phyloP scores from a whole-genome alignment of 2,329 filamentous ascomycete genomes.

The Trichoderma afroharzianum region DNA sequence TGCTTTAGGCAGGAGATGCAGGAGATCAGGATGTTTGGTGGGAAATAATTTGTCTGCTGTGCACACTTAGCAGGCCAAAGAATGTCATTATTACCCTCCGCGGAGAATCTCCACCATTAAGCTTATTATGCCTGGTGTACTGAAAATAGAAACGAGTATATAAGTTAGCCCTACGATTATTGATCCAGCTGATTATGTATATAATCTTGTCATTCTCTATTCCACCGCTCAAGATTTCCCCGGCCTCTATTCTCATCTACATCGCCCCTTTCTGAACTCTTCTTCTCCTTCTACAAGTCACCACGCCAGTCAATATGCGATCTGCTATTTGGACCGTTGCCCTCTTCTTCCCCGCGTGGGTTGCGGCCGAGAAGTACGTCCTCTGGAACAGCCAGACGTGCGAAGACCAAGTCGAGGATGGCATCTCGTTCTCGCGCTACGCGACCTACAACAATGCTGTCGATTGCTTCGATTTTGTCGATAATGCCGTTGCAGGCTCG shows the following conservation, averaged over 20 bases:
- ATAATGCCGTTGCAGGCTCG: not conserved
- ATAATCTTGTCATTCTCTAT: not conserved
- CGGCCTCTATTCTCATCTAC: not conserved
- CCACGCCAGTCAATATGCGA: not conserved
- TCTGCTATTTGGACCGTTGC: not conserved
- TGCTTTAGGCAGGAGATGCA: not conserved
- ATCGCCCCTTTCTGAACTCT: not conserved
- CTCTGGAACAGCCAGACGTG: not conserved
- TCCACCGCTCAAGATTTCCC: not conserved
- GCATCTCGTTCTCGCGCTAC: not conserved
- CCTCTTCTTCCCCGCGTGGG: not conserved
- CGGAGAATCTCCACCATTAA: not conserved
- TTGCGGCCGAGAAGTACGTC: not conserved
- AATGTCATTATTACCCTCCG: not conserved
- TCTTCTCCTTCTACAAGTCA: not conserved
- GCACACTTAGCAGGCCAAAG: not conserved
- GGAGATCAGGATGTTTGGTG: not conserved
- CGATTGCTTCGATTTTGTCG: not conserved
- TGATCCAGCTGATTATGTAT: not conserved
- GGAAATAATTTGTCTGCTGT: not conserved
- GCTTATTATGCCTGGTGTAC: not conserved
- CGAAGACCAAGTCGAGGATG: not conserved
- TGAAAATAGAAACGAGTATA: no score
- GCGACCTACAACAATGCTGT: not conserved
- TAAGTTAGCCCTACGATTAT: not conserved